Base-by-base conservation (phyloP, 2,329 filamentous ascomycete species). In the Rutstroemia sydowiana region DNA sequence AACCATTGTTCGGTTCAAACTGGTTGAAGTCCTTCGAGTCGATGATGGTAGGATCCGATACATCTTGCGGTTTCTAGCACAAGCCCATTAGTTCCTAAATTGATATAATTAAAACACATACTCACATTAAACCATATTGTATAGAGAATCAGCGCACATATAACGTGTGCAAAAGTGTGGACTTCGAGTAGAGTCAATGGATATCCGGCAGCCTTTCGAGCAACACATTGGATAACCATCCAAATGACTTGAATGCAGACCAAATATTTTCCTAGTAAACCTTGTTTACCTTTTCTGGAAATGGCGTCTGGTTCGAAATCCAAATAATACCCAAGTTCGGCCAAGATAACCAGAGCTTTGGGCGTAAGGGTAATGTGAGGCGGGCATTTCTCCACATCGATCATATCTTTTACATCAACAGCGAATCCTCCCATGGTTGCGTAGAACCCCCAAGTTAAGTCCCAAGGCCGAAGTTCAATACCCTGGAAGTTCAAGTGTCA, bases 111-210 rank as follows among this genome's bases (percentile, higher is more conserved):
- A 13, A 13, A 7, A 7, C 13, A 13, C 30, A 32, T 32, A 32
- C 30, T 32, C 13, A 32, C 30, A 7, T 32, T 13, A 32, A 32
- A 32, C 57, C 55, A 56, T 1, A 59, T 7, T 1, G n/a, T 23
- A 20, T 59, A 59, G 37, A 55, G 51, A 4, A 52, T 4, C 0
- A 59, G 11, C 1, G 50, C 53, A 28, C 53, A 57, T 1, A 59
- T n/a, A 9, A 45, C 59, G 45, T 65, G 63, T 8, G 57, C 54
- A 2, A 64, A 28, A 1, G 60, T 63, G 44, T 65, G 58, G 16
- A 65, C 41, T 23, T 57, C 57, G 2, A 57, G 55, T n/a, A 55
- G 21, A 9, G 48, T 54, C 6, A 54, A 39, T 18, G 55, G 55
- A 46, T 51, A 54, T 2, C 39, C 32, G 7, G 46, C 45, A 10